Evolutionary conservation across 2,329 filamentous ascomycete genomes (phyloP).

Genomic region (Peltaster fructicola): DNA sequence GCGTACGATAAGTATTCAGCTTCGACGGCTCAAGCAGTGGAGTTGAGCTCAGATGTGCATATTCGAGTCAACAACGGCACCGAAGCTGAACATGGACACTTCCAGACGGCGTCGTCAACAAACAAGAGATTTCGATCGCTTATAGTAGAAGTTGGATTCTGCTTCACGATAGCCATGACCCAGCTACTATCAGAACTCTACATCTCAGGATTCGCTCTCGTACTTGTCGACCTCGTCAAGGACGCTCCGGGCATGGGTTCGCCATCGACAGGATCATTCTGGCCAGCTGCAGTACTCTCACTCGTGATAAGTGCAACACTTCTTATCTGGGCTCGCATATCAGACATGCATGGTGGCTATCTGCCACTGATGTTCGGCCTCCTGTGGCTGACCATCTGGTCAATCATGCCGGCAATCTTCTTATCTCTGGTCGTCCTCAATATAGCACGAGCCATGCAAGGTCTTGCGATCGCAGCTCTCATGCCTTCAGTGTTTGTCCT

Average conservation of each 20-base stretch:
- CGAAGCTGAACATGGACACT: conserved; percentile 1
- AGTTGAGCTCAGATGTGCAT: neutral
- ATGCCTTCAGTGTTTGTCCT: conserved; percentile 19
- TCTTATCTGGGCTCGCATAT: conserved; percentile 17
- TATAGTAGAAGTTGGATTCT: conserved; percentile 18
- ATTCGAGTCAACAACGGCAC: neutral
- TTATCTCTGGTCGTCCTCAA: conserved; percentile 12
- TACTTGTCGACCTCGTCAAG: conserved; percentile 15
- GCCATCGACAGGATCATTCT: conserved; percentile 14
- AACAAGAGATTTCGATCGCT: conserved; percentile 16
- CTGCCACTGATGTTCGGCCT: conserved; percentile 18
- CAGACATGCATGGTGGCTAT: conserved; percentile 21
- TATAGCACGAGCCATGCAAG: conserved; percentile 20
- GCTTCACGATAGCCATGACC: conserved; percentile 19
- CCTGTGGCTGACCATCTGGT: conserved; percentile 19
- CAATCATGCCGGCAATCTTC: conserved; percentile 17
- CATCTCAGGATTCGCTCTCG: conserved; percentile 20
- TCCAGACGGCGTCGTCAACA: conserved; percentile 3
- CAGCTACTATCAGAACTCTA: conserved; percentile 21
- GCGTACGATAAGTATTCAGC: conserved; percentile 4
- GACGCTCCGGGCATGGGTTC: conserved; percentile 3
- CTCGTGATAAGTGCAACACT: conserved; percentile 18
- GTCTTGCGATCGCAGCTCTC: conserved; percentile 20
- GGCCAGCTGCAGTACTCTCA: conserved; percentile 19
- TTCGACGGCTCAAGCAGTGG: conserved; percentile 1